A percentile compares a stretch with the other conserved stretches of the same genome.
These are phyloP conservation scores for Marvania coccoides DNA, from an alignment of 139 green algal genomes.

Conservation along the genomic window DNA sequence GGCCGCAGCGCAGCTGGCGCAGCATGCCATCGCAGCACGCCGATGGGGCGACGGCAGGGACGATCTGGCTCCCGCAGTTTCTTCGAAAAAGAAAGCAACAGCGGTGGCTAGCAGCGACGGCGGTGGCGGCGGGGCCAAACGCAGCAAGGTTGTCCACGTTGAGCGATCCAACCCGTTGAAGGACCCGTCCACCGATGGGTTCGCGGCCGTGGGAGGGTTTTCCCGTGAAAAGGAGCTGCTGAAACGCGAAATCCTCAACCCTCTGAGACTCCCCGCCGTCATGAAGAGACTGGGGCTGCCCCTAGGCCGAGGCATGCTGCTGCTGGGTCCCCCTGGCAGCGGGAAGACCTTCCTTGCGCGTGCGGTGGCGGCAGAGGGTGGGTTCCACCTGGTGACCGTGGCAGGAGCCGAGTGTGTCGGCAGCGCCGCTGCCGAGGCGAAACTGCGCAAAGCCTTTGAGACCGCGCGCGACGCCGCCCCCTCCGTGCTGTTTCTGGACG, in stretches of 20 bases:
- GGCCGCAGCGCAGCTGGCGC: not conserved
- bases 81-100: not conserved
- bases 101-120: not conserved
- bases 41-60: constrained; percentile 27
- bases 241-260: constrained; percentile 66
- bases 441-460: constrained; percentile 20
- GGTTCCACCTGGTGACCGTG: not conserved
- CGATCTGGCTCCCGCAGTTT: not conserved
- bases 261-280: constrained; percentile 75
- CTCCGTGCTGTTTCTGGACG: constrained; percentile 79
- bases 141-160: not conserved
- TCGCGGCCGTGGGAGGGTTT: constrained; percentile 69
- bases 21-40: constrained; percentile 20
- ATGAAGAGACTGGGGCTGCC: constrained; percentile 70
- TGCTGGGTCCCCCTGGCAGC: constrained; percentile 74
- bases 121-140: not conserved
- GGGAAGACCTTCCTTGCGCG: constrained; percentile 83
- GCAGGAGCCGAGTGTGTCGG: constrained; percentile 67
- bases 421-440: constrained; percentile 18
- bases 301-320: constrained; percentile 70
- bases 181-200: constrained; percentile 29
- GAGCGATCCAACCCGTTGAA: not conserved
- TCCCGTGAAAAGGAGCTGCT: constrained; percentile 66
- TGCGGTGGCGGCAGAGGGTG: constrained; percentile 66
- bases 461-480: constrained; percentile 60